Evolutionary conservation across 2,329 filamentous ascomycete genomes (phyloP), one percentile per base, ranked within the genome.

Genomic region (Aaosphaeria arxii): DNA sequence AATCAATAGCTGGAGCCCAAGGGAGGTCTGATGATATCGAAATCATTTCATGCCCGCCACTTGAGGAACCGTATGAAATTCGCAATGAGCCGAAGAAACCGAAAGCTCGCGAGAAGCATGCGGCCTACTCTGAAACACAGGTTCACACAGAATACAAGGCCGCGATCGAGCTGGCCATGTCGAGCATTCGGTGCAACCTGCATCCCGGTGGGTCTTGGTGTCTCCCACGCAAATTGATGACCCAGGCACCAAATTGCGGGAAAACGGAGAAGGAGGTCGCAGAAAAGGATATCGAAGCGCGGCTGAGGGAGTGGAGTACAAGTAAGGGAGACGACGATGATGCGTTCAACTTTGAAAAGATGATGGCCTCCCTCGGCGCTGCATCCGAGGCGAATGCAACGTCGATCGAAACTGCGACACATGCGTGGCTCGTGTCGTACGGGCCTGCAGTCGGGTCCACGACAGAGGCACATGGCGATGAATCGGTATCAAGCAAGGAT

Each of bases 1-100:
- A 76, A 13, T 88, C 88, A 1, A 80, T 91, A 36, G 84, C 87
- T 55, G 75, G 82, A 50, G 82, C 81, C 13, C 88, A 91, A 68
- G 75, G 77, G 32, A 9, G n/a, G 7, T n/a, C 33, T 36, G 71
- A 71, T 65, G 48, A 59, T 59, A 52, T 76, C 74, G 48, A 70
- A 66, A 58, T 74, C 60, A 50, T 76, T 28, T 84, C 81, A 6
- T 72, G 66, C 11, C 17, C 55, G 6, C 74, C 82, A 1, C 52
- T 76, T 3, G 50, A 72, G 39, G 49, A 55, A 9, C 80, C 82
- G 2, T 83, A 77, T 53, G 40, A 66, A 69, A 46, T 80, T 2
- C 79, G 83, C 47, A 56, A 62, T 29, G 83, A 84, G 55, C 80
- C 82, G 7, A 83, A 79, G 57, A 69, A 71, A 9, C 67, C 69